Evolutionary conservation across 2,329 filamentous ascomycete species (phyloP).

Genomic region (Alternaria angustiovoidea): DNA sequence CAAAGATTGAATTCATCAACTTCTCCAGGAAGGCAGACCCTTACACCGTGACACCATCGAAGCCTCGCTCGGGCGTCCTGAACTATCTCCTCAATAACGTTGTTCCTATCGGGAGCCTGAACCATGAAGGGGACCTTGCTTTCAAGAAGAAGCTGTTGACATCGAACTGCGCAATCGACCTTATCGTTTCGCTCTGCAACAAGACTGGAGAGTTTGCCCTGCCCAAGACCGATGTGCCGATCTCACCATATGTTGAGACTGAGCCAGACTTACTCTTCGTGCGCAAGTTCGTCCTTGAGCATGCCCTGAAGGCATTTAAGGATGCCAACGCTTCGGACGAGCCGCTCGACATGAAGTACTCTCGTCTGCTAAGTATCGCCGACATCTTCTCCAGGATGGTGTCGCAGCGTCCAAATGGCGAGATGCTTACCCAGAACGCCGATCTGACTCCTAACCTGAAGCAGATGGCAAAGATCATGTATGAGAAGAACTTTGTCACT

Average conservation of each 20-base stretch:
- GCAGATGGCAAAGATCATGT: constrained; percentile 93
- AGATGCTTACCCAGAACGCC: constrained; percentile 49
- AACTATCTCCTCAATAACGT: constrained; percentile 92
- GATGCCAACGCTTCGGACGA: constrained; percentile 83
- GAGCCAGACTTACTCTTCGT: constrained; percentile 89
- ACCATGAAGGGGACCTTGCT: constrained; percentile 75
- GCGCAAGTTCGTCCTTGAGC: constrained; percentile 92
- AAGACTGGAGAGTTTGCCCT: constrained; percentile 82
- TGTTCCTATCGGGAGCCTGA: constrained; percentile 69
- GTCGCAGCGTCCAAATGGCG: constrained; percentile 60
- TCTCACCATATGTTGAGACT: constrained; percentile 66
- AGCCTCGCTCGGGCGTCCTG: constrained; percentile 88
- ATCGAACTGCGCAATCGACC: constrained; percentile 83
- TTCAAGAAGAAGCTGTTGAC: constrained; percentile 88
- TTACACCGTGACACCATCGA: constrained; percentile 86
- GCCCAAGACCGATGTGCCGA: constrained; percentile 54
- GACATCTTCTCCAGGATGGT: constrained; percentile 95
- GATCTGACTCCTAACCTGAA: constrained; percentile 68
- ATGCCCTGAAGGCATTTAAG: constrained; percentile 89
- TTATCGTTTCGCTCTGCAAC: constrained; percentile 84
- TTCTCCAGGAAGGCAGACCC: constrained; percentile 92
- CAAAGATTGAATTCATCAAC: constrained; percentile 99
- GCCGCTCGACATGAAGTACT: constrained; percentile 83
- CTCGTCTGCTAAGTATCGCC: constrained; percentile 83
- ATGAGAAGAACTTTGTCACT: constrained; percentile 93